These are phyloP conservation scores for Triangularia setosa DNA, from an alignment of 2,329 filamentous ascomycete genomes.

Conservation along the genomic window DNA sequence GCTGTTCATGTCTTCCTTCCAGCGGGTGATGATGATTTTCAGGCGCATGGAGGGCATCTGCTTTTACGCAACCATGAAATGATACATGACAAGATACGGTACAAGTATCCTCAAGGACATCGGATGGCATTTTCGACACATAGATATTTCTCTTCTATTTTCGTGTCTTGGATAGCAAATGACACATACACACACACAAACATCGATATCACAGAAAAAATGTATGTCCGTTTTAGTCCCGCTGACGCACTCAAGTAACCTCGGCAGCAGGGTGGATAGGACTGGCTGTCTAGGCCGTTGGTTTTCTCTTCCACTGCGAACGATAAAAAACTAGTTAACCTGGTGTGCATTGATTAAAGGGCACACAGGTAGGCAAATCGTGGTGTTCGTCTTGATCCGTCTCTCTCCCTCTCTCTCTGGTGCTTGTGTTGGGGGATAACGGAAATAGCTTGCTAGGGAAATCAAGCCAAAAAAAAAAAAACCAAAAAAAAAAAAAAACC, in stretches of 20 bases:
- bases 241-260: conserved; percentile 49
- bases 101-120: background rate
- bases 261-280: conserved; percentile 63
- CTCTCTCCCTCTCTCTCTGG: background rate
- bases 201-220: conserved; percentile 20
- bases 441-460: no score
- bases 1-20: background rate
- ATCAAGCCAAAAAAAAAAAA: background rate
- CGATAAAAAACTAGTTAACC: conserved; percentile 57
- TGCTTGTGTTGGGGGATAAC: background rate
- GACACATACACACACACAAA: background rate
- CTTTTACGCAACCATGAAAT: background rate
- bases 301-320: conserved; percentile 58
- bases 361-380: conserved; percentile 61
- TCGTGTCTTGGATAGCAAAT: background rate
- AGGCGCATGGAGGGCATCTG: background rate
- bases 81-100: background rate
- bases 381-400: conserved; percentile 36
- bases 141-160: background rate
- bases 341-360: conserved; percentile 51
- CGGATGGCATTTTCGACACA: background rate
- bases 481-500: background rate
- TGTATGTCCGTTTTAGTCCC: conserved; percentile 64
- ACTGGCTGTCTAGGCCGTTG: conserved; percentile 64
- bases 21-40: background rate